Percentiles rank a stretch among this genome's conserved stretches.
Conservation (phyloP, 148 eudicot species). For the Heliamphora exappendiculata region DNA sequence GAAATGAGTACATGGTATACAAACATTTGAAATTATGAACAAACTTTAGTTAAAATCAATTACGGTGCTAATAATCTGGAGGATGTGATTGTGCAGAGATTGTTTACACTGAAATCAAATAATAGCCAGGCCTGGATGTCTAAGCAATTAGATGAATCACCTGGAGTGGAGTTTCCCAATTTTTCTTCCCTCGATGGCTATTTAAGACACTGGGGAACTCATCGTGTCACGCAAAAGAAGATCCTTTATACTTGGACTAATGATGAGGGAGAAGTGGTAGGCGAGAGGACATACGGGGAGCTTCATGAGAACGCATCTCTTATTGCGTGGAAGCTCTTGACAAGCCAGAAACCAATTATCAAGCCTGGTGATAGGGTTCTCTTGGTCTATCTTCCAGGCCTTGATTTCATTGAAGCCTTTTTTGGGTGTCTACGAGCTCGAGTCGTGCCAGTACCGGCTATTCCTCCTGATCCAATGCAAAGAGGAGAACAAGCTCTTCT, state of each 20-base stretch:
- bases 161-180: slow-evolving; percentile 35
- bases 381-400: slow-evolving; percentile 41
- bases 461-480: slow-evolving; percentile 48
- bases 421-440: slow-evolving; percentile 45
- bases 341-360: slow-evolving; percentile 34
- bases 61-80: background rate
- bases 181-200: slow-evolving; percentile 33
- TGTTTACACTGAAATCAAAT: slow-evolving; percentile 30
- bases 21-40: background rate
- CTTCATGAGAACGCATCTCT: slow-evolving; percentile 42
- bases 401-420: slow-evolving; percentile 49
- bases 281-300: slow-evolving; percentile 26
- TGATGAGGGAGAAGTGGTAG: slow-evolving; percentile 28
- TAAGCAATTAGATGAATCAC: slow-evolving; percentile 18
- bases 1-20: background rate
- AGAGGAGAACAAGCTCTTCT: slow-evolving; percentile 51
- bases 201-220: slow-evolving; percentile 45
- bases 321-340: slow-evolving; percentile 40
- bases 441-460: slow-evolving; percentile 44
- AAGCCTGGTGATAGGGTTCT: slow-evolving; percentile 47
- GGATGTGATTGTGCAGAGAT: slow-evolving; percentile 24
- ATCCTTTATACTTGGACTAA: slow-evolving; percentile 37
- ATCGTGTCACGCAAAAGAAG: slow-evolving; percentile 24
- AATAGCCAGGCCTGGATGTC: slow-evolving; percentile 12
- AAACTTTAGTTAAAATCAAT: background rate